Conservation (phyloP, 2,329 filamentous ascomycete genomes). For the Coniosporium tulheliwenetii region DNA sequence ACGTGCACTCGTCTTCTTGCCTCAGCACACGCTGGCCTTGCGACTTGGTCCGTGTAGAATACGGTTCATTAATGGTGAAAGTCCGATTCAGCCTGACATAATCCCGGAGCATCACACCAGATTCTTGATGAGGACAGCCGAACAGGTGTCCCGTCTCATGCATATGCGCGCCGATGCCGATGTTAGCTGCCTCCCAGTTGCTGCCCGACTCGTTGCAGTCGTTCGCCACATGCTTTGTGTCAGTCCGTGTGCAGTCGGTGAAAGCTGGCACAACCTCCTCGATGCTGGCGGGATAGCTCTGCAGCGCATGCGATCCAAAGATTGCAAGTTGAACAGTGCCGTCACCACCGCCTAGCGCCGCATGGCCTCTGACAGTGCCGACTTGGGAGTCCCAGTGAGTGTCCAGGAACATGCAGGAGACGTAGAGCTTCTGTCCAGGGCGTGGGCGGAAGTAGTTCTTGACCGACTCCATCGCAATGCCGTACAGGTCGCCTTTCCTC, state of each 20-base stretch:
- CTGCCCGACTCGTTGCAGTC: constrained; percentile 77
- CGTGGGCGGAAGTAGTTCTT: constrained; percentile 58
- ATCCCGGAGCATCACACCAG: constrained; percentile 81
- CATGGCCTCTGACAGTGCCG: constrained; percentile 63
- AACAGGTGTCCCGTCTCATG: constrained; percentile 85
- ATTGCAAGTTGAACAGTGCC: constrained; percentile 71
- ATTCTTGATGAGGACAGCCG: constrained; percentile 78
- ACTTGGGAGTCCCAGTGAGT: constrained; percentile 66
- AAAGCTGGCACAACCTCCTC: constrained; percentile 86
- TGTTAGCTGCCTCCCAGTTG: constrained; percentile 89
- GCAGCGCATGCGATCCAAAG: constrained; percentile 82
- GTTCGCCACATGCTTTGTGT: constrained; percentile 66
- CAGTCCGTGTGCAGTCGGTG: constrained; percentile 77
- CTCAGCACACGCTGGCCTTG: constrained; percentile 60
- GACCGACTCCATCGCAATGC: constrained; percentile 63
- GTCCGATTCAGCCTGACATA: constrained; percentile 73
- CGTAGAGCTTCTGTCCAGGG: constrained; percentile 71
- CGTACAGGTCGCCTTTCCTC: constrained; percentile 58
- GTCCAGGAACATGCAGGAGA: constrained; percentile 76
- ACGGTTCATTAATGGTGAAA: constrained; percentile 69
- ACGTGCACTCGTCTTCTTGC: constrained; percentile 69
- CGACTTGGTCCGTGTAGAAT: constrained; percentile 71
- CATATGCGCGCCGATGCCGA: constrained; percentile 83
- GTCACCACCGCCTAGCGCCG: constrained; percentile 61
- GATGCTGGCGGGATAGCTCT: constrained; percentile 77